Conservation (phyloP, 306 rosid genomes). For the Gastrolobium bilobum region DNA sequence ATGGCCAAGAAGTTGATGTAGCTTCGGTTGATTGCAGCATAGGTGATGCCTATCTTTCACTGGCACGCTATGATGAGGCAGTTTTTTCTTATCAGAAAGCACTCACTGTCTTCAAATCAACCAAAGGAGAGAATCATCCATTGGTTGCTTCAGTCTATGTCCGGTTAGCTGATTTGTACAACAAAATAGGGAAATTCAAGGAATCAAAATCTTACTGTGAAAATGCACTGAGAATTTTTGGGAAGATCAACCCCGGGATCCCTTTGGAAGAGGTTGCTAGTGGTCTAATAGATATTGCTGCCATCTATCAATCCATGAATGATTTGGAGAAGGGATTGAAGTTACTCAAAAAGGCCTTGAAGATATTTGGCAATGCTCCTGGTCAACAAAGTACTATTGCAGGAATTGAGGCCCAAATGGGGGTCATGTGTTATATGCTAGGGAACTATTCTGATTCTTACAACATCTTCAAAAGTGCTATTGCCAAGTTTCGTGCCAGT, state of each 20-base stretch:
- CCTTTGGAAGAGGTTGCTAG: slow-evolving; percentile 81
- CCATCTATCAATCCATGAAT: slow-evolving; percentile 83
- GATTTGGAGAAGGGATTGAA: slow-evolving; percentile 78
- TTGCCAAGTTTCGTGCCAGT: slow-evolving; percentile 68
- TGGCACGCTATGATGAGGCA: slow-evolving; percentile 87
- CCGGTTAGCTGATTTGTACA: slow-evolving; percentile 79
- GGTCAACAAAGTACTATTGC: slow-evolving; percentile 81
- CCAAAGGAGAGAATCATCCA: slow-evolving; percentile 82
- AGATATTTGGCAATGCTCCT: slow-evolving; percentile 62
- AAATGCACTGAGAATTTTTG: slow-evolving; percentile 76
- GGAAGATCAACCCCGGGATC: slow-evolving; percentile 65
- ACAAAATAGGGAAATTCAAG: slow-evolving; percentile 83
- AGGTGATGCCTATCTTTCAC: slow-evolving; percentile 77
- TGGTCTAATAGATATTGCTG: slow-evolving; percentile 82
- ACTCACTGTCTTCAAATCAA: slow-evolving; percentile 70
- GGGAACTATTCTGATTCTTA: slow-evolving; percentile 80
- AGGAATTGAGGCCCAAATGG: slow-evolving; percentile 94
- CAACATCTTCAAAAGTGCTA: slow-evolving; percentile 66
- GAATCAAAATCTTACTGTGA: slow-evolving; percentile 83
- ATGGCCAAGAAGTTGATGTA: slow-evolving; percentile 67
- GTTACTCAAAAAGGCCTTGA: slow-evolving; percentile 83
- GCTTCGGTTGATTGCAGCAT: slow-evolving; percentile 85
- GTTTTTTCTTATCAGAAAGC: slow-evolving; percentile 82
- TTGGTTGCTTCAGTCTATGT: slow-evolving; percentile 82
- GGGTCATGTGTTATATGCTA: slow-evolving; percentile 80